A percentile compares a stretch with the other conserved stretches of the same genome.
Evolutionary conservation across 257 asterid species (phyloP).

Genomic region (Forsythia suspensa): DNA sequence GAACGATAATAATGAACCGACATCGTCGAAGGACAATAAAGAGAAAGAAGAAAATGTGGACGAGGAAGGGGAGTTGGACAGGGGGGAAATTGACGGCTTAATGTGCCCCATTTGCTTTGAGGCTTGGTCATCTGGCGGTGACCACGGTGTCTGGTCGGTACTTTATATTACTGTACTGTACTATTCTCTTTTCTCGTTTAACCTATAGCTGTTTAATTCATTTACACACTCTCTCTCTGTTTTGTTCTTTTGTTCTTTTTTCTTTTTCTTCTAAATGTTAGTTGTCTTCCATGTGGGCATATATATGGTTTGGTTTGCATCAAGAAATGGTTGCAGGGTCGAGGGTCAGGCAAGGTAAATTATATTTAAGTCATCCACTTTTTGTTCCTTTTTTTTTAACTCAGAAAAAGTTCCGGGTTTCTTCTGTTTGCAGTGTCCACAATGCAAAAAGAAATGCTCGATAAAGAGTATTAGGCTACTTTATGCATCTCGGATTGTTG

Average conservation of each 20-base stretch:
- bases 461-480: constrained; percentile 69
- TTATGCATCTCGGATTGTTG: constrained; percentile 69
- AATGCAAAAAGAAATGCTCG: constrained; percentile 69
- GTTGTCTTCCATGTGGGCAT: constrained; percentile 98
- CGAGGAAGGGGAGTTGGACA: constrained; percentile 33
- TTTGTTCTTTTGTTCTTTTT: not conserved
- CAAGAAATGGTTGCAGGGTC: constrained; percentile 73
- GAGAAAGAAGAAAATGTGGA: constrained; percentile 19
- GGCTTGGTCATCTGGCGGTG: constrained; percentile 80
- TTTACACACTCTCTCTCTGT: not conserved
- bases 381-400: not conserved
- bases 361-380: not conserved
- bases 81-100: constrained; percentile 73
- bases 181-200: not conserved
- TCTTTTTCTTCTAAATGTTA: constrained; percentile 26
- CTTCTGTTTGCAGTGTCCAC: constrained; percentile 71
- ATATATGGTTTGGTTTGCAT: constrained; percentile 79
- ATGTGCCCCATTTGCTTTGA: constrained; percentile 88
- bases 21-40: constrained; percentile 24
- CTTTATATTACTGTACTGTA: not conserved
- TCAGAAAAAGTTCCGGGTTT: not conserved
- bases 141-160: constrained; percentile 71
- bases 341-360: constrained; percentile 67
- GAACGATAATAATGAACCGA: constrained; percentile 9
- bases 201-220: not conserved